Base-by-base conservation (phyloP, 2,329 filamentous ascomycete species). In the Epichloe gansuensis region DNA sequence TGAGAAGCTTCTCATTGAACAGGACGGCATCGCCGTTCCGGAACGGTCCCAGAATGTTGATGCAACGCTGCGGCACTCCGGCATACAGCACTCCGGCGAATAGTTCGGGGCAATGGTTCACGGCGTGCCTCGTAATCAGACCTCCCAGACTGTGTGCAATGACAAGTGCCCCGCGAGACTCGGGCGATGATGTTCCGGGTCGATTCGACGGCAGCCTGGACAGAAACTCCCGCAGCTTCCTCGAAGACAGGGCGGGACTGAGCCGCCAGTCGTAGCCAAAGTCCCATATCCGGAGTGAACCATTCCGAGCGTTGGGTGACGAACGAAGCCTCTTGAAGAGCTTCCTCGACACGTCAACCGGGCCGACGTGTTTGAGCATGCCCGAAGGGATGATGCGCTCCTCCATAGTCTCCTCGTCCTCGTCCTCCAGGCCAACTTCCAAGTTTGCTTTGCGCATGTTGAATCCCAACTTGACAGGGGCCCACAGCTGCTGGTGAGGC, bases 221-320 rank as follows among this genome's bases (percentile, higher is more conserved):
- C 13, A 97, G 72, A 61, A 88, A 95, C 17, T 77, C 69, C 38
- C 84, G 80, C n/a, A 97, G 72, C 55, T 81, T 81, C 46, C 75
- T 74, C 3, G 86, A 90, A 0, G 93, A 76, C 1, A 89, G 72
- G 61, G 85, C 79, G 1, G 91, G 91, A 57, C 88, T 93, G 41
- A 96, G 72, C 15, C 91, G 79, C 91, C 91, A 97, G 68, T 97
- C 91, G 61, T 95, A 97, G 17, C 91, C 90, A 63, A 91, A 97
- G 61, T 96, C 85, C 74, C 90, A 90, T 1, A 95, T 78, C 46
- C 89, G 77, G 5, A 96, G 71, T 56, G 78, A 84, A 7, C 88
- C 88, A 4, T 72, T 75, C 50, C 79, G 77, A 2, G 80, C 82
- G 61, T 94, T 94, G 12, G 88, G 82, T 58, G 81, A 87, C 35